phyloP scores from a whole-genome alignment of 2,329 filamentous ascomycete genomes.

The Berkeleyomyces rouxiae region DNA sequence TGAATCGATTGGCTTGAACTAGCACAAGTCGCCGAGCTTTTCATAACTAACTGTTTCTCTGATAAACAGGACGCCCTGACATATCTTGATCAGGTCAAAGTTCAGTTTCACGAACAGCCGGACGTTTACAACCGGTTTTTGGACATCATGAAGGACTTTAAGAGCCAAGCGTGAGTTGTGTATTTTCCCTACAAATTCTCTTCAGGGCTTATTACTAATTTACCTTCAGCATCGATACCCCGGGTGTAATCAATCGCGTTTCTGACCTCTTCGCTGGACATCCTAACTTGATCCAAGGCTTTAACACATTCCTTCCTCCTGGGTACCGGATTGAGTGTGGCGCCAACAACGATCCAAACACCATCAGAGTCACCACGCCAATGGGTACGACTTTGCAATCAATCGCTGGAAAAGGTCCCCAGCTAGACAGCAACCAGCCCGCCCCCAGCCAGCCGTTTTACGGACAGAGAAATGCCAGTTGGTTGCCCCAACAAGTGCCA shows the following conservation, averaged over 20 bases:
- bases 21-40: no score
- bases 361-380: constrained; percentile 89
- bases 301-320: constrained; percentile 92
- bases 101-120: constrained; percentile 90
- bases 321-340: constrained; percentile 96
- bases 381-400: constrained; percentile 94
- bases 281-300: constrained; percentile 87
- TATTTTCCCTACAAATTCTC: background rate
- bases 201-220: background rate
- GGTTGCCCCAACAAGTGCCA: constrained; percentile 30
- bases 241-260: constrained; percentile 90
- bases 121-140: constrained; percentile 95
- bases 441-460: constrained; percentile 29
- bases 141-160: constrained; percentile 99
- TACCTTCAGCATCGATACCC: constrained; percentile 57
- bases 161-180: constrained; percentile 69
- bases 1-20: no score
- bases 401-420: constrained; percentile 41
- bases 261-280: constrained; percentile 92
- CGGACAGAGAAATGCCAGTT: constrained; percentile 32
- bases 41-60: background rate
- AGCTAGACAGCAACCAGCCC: constrained; percentile 28
- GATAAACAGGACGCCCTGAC: constrained; percentile 54
- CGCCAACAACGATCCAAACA: constrained; percentile 82
- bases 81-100: constrained; percentile 95